phyloP scores from a whole-genome alignment of 1,139 yeast genomes.

The Insectozyma bohioensis region DNA sequence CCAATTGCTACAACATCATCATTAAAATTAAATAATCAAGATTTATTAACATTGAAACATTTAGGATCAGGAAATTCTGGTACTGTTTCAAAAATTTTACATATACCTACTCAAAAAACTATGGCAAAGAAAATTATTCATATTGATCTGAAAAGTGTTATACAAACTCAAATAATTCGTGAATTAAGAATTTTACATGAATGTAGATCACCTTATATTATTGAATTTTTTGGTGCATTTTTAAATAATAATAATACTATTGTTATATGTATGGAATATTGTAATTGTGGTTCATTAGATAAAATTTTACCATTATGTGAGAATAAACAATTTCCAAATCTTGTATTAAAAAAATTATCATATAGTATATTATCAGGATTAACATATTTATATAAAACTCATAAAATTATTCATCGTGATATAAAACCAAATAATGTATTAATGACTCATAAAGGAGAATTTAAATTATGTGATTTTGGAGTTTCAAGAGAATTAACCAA shows the following conservation, averaged over 20 bases:
- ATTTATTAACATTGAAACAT: constrained; percentile 70
- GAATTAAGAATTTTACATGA: constrained; percentile 91
- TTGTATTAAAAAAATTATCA: constrained; percentile 71
- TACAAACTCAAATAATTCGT: constrained; percentile 82
- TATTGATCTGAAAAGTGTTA: constrained; percentile 77
- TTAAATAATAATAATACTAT: constrained; percentile 63
- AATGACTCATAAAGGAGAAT: constrained; percentile 74
- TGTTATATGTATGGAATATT: constrained; percentile 91
- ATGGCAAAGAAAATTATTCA: constrained; percentile 92
- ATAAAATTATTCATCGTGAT: constrained; percentile 88
- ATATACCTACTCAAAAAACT: constrained; percentile 80
- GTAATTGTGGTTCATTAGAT: constrained; percentile 93
- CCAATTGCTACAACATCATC: constrained; percentile 43
- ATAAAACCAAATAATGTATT: constrained; percentile 56
- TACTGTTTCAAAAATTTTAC: constrained; percentile 83
- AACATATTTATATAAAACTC: constrained; percentile 73
- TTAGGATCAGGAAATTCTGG: constrained; percentile 96
- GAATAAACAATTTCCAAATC: constrained; percentile 51
- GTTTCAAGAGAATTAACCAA: constrained; percentile 88
- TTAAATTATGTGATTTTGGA: constrained; percentile 90
- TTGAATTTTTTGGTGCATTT: constrained; percentile 89
- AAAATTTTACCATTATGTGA: constrained; percentile 60
- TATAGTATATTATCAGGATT: constrained; percentile 79
- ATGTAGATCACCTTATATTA: constrained; percentile 79
- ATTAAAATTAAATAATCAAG: constrained; percentile 57